phyloP scores from a whole-genome alignment of 768 basidiomycete species.

The Phylloporus sp. region DNA sequence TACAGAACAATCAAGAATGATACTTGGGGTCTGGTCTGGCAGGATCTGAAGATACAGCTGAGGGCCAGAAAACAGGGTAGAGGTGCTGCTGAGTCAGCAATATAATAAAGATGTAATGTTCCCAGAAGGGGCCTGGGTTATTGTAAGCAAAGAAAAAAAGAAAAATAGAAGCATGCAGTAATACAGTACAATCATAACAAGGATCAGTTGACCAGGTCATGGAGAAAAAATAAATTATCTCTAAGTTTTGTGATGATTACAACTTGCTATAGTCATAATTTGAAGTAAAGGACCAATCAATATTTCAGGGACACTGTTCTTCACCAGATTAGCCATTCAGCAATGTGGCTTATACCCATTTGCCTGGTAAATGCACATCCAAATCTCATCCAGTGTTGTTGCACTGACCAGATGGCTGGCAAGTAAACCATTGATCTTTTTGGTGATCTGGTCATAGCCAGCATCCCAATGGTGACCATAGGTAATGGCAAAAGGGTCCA shows the following conservation, averaged over 20 bases:
- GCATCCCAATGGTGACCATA: neutral
- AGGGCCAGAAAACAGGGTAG: too few species aligned
- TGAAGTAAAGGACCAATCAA: neutral
- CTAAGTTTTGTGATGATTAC: neutral
- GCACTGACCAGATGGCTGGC: neutral
- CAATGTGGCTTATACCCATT: neutral
- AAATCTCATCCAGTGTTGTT: neutral
- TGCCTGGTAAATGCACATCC: neutral
- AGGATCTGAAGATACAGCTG: too few species aligned
- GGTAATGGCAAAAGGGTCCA: neutral
- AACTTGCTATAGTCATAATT: neutral
- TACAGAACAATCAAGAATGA: too few species aligned
- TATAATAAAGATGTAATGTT: too few species aligned
- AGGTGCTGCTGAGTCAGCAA: too few species aligned
- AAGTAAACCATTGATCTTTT: neutral
- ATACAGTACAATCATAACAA: neutral
- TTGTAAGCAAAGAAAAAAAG: neutral
- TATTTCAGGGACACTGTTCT: neutral
- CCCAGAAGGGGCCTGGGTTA: too few species aligned
- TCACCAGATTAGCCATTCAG: neutral
- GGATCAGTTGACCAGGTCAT: neutral
- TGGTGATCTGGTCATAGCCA: neutral
- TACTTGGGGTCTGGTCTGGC: too few species aligned
- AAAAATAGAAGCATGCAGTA: too few species aligned
- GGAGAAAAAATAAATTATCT: neutral